phyloP scores from a whole-genome alignment of 805 yeast genomes.

The Lipomyces oligophaga region DNA sequence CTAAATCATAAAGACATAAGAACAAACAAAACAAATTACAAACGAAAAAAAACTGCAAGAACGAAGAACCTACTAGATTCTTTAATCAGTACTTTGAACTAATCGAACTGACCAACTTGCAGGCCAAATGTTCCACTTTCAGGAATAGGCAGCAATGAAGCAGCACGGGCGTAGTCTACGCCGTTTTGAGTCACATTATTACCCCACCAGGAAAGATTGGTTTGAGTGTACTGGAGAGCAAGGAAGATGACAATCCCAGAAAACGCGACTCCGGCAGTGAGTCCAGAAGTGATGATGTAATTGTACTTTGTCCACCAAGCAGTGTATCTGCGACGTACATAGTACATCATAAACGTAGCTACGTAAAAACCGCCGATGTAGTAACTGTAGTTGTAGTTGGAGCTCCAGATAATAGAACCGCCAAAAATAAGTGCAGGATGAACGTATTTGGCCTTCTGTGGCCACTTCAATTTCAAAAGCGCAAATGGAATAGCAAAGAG shows the following conservation, averaged over 20 bases:
- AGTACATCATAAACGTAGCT: slow-evolving; percentile 55
- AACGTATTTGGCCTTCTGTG: slow-evolving; percentile 4
- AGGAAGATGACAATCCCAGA: slow-evolving; percentile 57
- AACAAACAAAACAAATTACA: no score
- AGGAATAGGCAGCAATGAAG: slow-evolving; percentile 14
- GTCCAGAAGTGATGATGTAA: slow-evolving; percentile 59
- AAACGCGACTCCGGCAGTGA: slow-evolving; percentile 63
- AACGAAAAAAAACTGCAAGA: no score
- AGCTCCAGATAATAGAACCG: slow-evolving; percentile 14
- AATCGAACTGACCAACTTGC: slow-evolving; percentile 2
- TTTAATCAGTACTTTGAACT: not conserved
- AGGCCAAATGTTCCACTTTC: slow-evolving; percentile 10
- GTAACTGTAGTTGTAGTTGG: slow-evolving; percentile 12
- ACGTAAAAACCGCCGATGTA: slow-evolving; percentile 14
- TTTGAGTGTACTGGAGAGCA: slow-evolving; percentile 38
- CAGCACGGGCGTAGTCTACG: slow-evolving; percentile 16
- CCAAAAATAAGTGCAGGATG: slow-evolving; percentile 9
- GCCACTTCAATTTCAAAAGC: slow-evolving; percentile 8
- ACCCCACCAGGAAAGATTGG: slow-evolving; percentile 54
- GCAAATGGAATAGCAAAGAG: slow-evolving; percentile 17
- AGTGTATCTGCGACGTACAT: slow-evolving; percentile 51
- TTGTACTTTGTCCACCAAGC: slow-evolving; percentile 76
- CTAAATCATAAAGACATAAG: no score
- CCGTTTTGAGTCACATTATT: slow-evolving; percentile 36
- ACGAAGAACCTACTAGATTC: no score